Evolutionary conservation across 225 moss, liverwort and hornwort species (phyloP).

Genomic region (Physcomitrellopsis africana): DNA sequence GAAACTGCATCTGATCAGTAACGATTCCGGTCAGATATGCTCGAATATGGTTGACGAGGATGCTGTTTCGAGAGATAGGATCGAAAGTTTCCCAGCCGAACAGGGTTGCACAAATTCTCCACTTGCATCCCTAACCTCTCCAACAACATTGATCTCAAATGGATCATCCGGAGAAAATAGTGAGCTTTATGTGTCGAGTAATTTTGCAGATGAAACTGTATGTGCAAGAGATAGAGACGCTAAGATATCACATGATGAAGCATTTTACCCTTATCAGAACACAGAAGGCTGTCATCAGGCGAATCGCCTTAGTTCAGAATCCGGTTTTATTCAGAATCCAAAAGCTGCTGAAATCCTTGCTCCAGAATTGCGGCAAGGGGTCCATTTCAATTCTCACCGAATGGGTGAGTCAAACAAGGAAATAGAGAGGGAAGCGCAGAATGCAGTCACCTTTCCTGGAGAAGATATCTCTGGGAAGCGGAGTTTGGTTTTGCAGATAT

Average conservation of each 20-base stretch:
- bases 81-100: constrained; percentile 27
- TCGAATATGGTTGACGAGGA: neutral
- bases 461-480: constrained; percentile 23
- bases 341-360: neutral
- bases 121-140: constrained; percentile 1
- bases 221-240: constrained; percentile 24
- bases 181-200: constrained; percentile 16
- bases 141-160: neutral
- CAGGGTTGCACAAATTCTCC: constrained; percentile 6
- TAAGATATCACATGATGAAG: constrained; percentile 18
- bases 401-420: neutral
- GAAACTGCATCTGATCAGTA: constrained; percentile 7
- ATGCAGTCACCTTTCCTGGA: neutral
- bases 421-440: constrained; percentile 16
- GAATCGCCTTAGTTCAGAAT: neutral
- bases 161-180: constrained; percentile 1
- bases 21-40: constrained; percentile 13
- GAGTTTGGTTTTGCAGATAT: constrained; percentile 44
- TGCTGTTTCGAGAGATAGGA: constrained; percentile 11
- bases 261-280: neutral
- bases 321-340: neutral
- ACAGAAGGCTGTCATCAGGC: neutral
- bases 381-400: neutral
- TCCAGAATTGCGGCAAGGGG: neutral
- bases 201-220: constrained; percentile 2